phyloP scores from a whole-genome alignment of 1,139 yeast genomes.

The Candida mesenterica region DNA sequence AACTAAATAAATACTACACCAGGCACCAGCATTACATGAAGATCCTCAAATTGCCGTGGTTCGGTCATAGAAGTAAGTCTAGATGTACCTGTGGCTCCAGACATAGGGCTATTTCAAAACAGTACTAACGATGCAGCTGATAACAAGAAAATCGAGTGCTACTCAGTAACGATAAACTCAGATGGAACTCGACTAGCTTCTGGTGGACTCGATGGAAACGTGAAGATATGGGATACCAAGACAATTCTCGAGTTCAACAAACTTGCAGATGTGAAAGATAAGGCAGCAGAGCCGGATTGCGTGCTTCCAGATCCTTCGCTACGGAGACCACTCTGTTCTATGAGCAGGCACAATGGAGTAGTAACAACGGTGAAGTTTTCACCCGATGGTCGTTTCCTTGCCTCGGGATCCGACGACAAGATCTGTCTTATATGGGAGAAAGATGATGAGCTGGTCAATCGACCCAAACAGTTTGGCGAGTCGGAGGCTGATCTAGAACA shows the following conservation, averaged over 20 bases:
- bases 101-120: too few species aligned
- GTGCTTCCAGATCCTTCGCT: constrained; percentile 35
- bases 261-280: constrained; percentile 8
- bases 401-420: constrained; percentile 94
- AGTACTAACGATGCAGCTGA: constrained; percentile 51
- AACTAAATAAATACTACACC: too few species aligned
- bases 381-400: constrained; percentile 86
- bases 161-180: constrained; percentile 74
- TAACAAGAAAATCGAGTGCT: constrained; percentile 76
- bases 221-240: constrained; percentile 82
- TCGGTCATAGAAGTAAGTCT: constrained; percentile 61
- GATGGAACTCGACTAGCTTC: constrained; percentile 87
- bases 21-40: constrained; percentile 51
- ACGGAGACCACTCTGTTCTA: constrained; percentile 65
- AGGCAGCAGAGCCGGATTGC: constrained; percentile 1
- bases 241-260: constrained; percentile 43
- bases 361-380: constrained; percentile 91
- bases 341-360: constrained; percentile 89
- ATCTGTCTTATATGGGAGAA: constrained; percentile 90
- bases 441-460: constrained; percentile 59
- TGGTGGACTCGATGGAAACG: constrained; percentile 94
- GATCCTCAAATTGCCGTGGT: constrained; percentile 81
- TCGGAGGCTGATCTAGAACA: constrained; percentile 72
- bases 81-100: too few species aligned
- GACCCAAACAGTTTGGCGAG: constrained; percentile 46